A percentile compares a stretch with the other conserved stretches of the same genome.
These are phyloP conservation scores for Candida yuanshanica DNA, from an alignment of 805 yeast species.

Conservation along the genomic window DNA sequence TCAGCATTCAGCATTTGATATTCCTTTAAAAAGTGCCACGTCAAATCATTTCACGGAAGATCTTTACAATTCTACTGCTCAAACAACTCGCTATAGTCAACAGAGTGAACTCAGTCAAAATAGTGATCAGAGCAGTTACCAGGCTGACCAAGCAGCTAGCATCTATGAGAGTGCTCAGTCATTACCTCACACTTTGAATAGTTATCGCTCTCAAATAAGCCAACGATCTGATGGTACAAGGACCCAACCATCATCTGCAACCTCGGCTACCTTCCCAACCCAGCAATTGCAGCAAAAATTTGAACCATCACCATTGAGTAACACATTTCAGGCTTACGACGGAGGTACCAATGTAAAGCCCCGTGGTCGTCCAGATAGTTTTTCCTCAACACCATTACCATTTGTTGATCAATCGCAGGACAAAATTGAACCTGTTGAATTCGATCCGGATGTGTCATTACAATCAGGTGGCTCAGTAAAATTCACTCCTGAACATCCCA, in stretches of 20 bases:
- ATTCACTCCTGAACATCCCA: slow-evolving; percentile 1
- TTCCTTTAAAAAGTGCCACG: neutral
- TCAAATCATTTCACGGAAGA: neutral
- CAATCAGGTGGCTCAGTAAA: neutral
- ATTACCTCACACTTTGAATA: slow-evolving; percentile 1
- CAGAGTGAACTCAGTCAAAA: neutral
- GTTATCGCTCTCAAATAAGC: neutral
- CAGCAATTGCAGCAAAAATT: neutral
- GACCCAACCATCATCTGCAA: neutral
- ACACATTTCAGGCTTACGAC: neutral
- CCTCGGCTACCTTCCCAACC: neutral
- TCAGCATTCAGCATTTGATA: neutral
- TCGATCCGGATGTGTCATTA: neutral
- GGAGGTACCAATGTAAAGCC: neutral
- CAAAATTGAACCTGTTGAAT: neutral
- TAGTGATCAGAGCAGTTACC: neutral
- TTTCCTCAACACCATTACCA: neutral
- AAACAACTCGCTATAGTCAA: neutral
- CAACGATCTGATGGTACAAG: neutral
- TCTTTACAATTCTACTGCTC: neutral
- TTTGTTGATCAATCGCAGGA: neutral
- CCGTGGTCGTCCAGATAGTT: neutral
- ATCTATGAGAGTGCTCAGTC: slow-evolving; percentile 12
- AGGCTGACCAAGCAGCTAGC: slow-evolving; percentile 2
- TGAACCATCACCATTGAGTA: neutral